Evolutionary conservation across 2,329 filamentous ascomycete genomes (phyloP), one percentile per base, ranked within the genome.

Genomic region (Septoria petroselini): DNA sequence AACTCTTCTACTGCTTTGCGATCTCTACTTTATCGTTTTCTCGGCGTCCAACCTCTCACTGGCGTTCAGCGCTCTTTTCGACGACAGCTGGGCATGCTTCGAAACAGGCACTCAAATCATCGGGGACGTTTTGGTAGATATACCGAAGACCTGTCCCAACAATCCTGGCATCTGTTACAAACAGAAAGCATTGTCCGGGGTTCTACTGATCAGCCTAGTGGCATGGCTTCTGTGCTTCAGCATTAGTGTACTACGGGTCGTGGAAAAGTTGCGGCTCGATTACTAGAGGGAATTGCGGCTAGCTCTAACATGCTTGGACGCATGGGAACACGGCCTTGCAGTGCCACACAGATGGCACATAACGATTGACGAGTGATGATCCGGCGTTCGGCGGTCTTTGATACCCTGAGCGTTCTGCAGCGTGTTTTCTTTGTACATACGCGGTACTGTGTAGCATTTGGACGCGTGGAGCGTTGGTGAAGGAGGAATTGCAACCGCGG

Each of bases 11-110:
- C 87, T 97, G 53, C 81, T 98, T 47, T 80, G 95, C 50, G 93
- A 98, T 70, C 77, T 98, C 3, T 84, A 96, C 63, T 98, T 98
- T 68, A 95, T 98, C 64, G 91, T 97, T 34, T 95, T 98, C 73
- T 91, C 95, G 69, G 90, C 91, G 3, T 90, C 91, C 43, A 97
- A 95, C 71, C 80, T 95, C 19, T 87, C 88, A 33, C 75, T 98
- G 57, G 91, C 91, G 1, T 95, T 96, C 67, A 86, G 88, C 65
- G 86, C 88, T 7, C 74, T 96, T 46, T 84, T 76, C 4, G 80
- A 85, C 59, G 73, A 76, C 23, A 74, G 76, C 33, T 84, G 82
- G 66, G 73, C 72, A 6, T 77, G 74, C 58, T 67, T 60, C 44
- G 61, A 52, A 17, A 47, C 58, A 23, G 60, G 58, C 30, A 31